Percentiles rank a stretch among this genome's conserved stretches.
phyloP scores from a whole-genome alignment of 345 rosid genomes.

The Sisymbrium irio region DNA sequence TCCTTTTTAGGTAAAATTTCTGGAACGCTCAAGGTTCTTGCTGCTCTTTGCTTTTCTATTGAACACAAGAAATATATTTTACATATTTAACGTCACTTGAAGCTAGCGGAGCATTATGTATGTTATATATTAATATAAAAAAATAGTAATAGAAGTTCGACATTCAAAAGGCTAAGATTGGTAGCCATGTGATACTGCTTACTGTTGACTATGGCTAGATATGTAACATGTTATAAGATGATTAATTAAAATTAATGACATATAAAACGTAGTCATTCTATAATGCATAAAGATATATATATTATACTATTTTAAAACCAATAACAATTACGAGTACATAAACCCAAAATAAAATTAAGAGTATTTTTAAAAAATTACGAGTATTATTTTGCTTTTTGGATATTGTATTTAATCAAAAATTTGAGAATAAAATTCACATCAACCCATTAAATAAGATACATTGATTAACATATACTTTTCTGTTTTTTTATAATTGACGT shows the following conservation, averaged over 20 bases:
- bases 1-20: not conserved
- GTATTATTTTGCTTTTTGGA: too few relatives aligned
- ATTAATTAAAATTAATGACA: not conserved
- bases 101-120: not conserved
- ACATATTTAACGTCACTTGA: not conserved
- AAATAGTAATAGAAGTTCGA: not conserved
- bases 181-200: conserved; percentile 26
- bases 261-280: conserved; percentile 6
- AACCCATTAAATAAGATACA: too few relatives aligned
- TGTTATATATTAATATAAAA: not conserved
- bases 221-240: conserved; percentile 27
- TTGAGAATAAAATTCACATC: too few relatives aligned
- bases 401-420: too few relatives aligned
- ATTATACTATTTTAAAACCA: too few relatives aligned
- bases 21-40: conserved; percentile 9
- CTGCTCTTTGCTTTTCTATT: conserved; percentile 11
- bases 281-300: not conserved
- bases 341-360: too few relatives aligned
- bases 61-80: not conserved
- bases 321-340: too few relatives aligned
- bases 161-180: conserved; percentile 8
- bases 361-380: too few relatives aligned
- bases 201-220: conserved; percentile 11
- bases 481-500: too few relatives aligned
- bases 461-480: too few relatives aligned